A percentile compares a stretch with the other conserved stretches of the same genome.
phyloP scores from a whole-genome alignment of 2,329 filamentous ascomycete species.

The Botryosphaeria dothidea region DNA sequence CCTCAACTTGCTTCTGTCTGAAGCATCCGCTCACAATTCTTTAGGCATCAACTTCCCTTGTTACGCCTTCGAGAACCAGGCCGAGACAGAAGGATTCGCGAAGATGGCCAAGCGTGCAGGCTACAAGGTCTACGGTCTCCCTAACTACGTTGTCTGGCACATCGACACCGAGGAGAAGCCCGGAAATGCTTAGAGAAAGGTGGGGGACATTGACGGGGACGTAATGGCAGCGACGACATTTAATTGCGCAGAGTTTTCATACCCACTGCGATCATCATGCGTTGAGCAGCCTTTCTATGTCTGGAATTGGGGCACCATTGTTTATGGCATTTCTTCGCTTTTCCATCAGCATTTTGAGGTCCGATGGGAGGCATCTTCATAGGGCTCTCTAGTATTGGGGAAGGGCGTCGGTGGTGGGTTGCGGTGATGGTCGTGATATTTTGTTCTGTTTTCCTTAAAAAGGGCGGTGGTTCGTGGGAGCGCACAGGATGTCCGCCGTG shows the following conservation, averaged over 20 bases:
- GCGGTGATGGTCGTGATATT: neutral
- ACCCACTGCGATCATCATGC: neutral
- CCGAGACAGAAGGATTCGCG: constrained; percentile 96
- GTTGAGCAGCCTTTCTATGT: neutral
- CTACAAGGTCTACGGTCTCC: constrained; percentile 86
- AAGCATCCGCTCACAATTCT: neutral
- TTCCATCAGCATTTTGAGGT: constrained; percentile 4
- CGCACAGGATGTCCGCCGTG: constrained; percentile 7
- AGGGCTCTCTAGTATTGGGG: neutral
- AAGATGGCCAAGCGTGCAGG: constrained; percentile 98
- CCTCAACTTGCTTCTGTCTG: neutral
- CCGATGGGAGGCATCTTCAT: neutral
- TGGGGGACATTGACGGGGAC: neutral
- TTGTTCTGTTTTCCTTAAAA: neutral
- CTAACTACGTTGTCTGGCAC: constrained; percentile 99
- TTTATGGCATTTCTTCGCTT: neutral
- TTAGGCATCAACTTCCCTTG: constrained; percentile 83
- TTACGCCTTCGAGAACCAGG: constrained; percentile 98
- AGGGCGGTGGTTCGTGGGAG: neutral
- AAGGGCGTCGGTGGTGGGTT: neutral
- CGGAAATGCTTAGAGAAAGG: constrained; percentile 61
- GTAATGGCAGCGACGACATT: neutral
- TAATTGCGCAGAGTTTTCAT: neutral
- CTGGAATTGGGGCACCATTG: neutral
- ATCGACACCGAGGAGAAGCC: constrained; percentile 95